phyloP scores from a whole-genome alignment of 2,329 filamentous ascomycete genomes.

The Xylaria hypoxylon region DNA sequence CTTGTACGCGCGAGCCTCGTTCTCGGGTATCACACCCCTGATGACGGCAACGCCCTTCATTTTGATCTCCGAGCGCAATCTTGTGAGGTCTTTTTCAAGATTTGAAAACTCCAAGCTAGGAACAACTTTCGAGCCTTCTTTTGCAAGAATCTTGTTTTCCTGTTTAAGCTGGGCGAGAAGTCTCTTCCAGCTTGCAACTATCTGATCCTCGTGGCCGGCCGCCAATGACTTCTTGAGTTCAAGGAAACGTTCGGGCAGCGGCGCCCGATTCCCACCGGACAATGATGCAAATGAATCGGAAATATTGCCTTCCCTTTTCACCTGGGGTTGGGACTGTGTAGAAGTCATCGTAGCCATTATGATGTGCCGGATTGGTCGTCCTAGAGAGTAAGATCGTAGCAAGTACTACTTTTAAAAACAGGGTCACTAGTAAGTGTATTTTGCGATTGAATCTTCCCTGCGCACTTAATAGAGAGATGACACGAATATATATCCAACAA shows the following conservation, averaged over 20 bases:
- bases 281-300: constrained; percentile 72
- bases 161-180: constrained; percentile 58
- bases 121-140: constrained; percentile 60
- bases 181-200: constrained; percentile 62
- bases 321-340: constrained; percentile 29
- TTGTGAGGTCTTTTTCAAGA: constrained; percentile 55
- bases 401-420: neutral
- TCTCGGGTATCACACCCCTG: constrained; percentile 71
- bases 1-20: constrained; percentile 74
- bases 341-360: constrained; percentile 35
- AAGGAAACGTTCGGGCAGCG: constrained; percentile 67
- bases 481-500: constrained; percentile 2
- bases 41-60: constrained; percentile 74
- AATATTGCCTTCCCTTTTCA: constrained; percentile 71
- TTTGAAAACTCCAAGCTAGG: constrained; percentile 63
- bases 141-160: constrained; percentile 62
- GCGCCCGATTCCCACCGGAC: constrained; percentile 58
- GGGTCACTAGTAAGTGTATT: neutral
- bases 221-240: constrained; percentile 66
- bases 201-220: constrained; percentile 59
- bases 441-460: neutral
- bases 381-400: constrained; percentile 28
- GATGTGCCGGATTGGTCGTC: constrained; percentile 20
- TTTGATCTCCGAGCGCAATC: constrained; percentile 62
- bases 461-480: neutral